phyloP scores from a whole-genome alignment of 176 grass and related monocot species.

The Avena eriantha region DNA sequence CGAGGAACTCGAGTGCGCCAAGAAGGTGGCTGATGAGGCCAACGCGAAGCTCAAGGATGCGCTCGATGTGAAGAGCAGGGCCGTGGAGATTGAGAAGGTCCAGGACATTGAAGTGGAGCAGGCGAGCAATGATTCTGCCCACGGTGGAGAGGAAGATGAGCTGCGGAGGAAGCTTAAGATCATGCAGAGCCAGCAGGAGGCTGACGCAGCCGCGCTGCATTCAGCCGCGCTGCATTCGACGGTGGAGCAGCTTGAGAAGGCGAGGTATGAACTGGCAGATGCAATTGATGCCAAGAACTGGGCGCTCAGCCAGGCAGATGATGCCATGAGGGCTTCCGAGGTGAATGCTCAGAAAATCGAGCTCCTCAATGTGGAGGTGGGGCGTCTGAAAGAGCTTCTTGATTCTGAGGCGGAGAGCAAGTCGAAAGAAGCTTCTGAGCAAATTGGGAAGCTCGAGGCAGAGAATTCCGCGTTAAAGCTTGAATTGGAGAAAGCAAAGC shows the following conservation, averaged over 20 bases:
- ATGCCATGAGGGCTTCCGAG: conserved; percentile 58
- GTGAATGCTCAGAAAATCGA: conserved; percentile 61
- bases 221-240: conserved; percentile 43
- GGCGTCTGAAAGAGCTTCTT: conserved; percentile 55
- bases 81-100: conserved; percentile 45
- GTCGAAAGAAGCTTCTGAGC: conserved; percentile 38
- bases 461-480: conserved; percentile 52
- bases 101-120: conserved; percentile 38
- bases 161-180: conserved; percentile 64
- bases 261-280: conserved; percentile 65
- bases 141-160: conserved; percentile 55
- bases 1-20: conserved; percentile 64
- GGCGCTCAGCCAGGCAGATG: conserved; percentile 66
- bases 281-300: conserved; percentile 75
- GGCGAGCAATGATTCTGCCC: conserved; percentile 38
- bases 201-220: conserved; percentile 41
- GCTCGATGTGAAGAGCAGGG: conserved; percentile 45
- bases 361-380: conserved; percentile 63
- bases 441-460: conserved; percentile 53
- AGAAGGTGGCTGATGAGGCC: conserved; percentile 63
- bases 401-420: conserved; percentile 59
- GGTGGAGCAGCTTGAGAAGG: conserved; percentile 73
- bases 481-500: conserved; percentile 61
- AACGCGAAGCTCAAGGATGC: conserved; percentile 69
- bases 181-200: conserved; percentile 71